Conservation (phyloP, 441 rosid species). For the Populus hybrid region DNA sequence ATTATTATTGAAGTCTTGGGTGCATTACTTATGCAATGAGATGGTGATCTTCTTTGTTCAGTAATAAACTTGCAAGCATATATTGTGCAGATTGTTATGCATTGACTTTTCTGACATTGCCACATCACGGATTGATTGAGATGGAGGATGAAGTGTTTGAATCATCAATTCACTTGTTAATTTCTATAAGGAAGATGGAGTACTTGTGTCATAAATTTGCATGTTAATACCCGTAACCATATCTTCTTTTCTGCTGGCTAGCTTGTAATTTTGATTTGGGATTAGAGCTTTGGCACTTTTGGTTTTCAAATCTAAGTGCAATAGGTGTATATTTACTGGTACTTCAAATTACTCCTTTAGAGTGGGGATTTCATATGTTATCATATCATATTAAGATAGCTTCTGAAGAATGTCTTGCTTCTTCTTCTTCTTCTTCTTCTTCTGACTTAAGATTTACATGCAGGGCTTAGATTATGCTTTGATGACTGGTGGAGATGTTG, state of each 20-base stretch:
- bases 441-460: constrained; percentile 18
- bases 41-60: not conserved
- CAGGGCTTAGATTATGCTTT: constrained; percentile 96
- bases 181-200: not conserved
- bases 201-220: not conserved
- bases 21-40: constrained; percentile 6
- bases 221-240: not conserved
- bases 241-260: not conserved
- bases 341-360: not conserved
- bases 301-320: not conserved
- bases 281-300: not conserved
- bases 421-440: not conserved
- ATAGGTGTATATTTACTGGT: not conserved
- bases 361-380: not conserved
- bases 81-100: not conserved
- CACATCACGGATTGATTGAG: no score
- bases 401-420: not conserved
- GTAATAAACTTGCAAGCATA: not conserved
- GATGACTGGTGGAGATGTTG: constrained; percentile 99
- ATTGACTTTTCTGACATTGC: not conserved
- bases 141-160: not conserved
- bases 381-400: not conserved
- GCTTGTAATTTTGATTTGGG: not conserved
- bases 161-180: not conserved
- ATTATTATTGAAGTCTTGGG: not conserved